Percentiles rank a stretch among this genome's conserved stretches.
Conservation (phyloP, 2,329 filamentous ascomycete genomes). For the Fusarium lateritium region DNA sequence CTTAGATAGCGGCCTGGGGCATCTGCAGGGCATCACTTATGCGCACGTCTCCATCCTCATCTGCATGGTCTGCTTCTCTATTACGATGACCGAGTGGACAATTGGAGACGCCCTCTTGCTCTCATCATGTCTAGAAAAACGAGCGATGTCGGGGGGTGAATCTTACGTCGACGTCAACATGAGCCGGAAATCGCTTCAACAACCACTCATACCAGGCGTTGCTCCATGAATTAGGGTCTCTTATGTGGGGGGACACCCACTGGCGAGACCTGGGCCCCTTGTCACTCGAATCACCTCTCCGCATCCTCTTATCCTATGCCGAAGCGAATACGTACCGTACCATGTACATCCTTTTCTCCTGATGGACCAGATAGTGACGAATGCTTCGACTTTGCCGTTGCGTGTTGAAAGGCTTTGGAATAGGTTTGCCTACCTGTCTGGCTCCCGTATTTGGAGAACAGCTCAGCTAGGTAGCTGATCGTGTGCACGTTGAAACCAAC, state of each 20-base stretch:
- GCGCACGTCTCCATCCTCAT: conserved; percentile 12
- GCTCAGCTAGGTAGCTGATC: neutral
- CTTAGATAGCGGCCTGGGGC: conserved; percentile 39
- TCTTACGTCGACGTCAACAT: conserved; percentile 23
- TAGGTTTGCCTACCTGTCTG: neutral
- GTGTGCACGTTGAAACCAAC: conserved; percentile 25
- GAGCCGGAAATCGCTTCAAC: conserved; percentile 3
- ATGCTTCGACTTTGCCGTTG: conserved; percentile 1
- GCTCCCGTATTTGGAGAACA: neutral
- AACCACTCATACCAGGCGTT: conserved; percentile 18
- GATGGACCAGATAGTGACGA: conserved; percentile 5
- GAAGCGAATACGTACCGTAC: conserved; percentile 14
- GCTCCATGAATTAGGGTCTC: conserved; percentile 28
- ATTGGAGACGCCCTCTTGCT: neutral
- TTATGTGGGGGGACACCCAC: conserved; percentile 36
- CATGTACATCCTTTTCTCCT: conserved; percentile 4
- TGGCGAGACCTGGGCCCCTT: conserved; percentile 15
- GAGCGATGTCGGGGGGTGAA: conserved; percentile 4
- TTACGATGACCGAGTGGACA: neutral
- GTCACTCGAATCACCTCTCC: conserved; percentile 35
- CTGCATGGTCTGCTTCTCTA: neutral
- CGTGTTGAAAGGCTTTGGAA: neutral
- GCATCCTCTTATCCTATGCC: conserved; percentile 24
- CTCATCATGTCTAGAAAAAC: neutral
- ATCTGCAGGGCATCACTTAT: conserved; percentile 34